Percentiles rank a stretch among this genome's conserved stretches.
Conservation (phyloP, 768 basidiomycete genomes). For the Agrocybe praecox region DNA sequence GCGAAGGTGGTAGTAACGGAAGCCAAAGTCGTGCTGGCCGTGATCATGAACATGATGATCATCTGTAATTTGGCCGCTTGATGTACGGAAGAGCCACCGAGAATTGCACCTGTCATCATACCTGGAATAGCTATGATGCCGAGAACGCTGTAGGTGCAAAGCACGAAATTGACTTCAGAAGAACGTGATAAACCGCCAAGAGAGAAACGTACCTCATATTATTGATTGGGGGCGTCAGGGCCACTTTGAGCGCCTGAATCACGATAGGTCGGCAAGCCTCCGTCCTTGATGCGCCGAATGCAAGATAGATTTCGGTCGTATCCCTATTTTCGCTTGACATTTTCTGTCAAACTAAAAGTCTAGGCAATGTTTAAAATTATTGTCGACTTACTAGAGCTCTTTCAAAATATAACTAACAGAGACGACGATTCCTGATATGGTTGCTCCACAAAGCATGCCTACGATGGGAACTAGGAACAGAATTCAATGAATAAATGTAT, state of each 20-base stretch:
- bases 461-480: constrained; percentile 66
- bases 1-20: constrained; percentile 65
- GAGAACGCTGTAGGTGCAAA: constrained; percentile 50
- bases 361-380: not conserved
- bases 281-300: constrained; percentile 81
- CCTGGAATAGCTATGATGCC: constrained; percentile 83
- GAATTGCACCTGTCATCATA: constrained; percentile 92
- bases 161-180: not conserved
- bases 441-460: constrained; percentile 85
- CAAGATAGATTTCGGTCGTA: constrained; percentile 84
- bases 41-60: constrained; percentile 95
- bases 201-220: constrained; percentile 67
- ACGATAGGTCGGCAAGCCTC: constrained; percentile 85
- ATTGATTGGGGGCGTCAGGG: constrained; percentile 81
- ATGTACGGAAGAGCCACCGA: constrained; percentile 82
- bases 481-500: no score
- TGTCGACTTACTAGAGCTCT: constrained; percentile 64
- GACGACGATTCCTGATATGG: constrained; percentile 77
- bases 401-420: constrained; percentile 71
- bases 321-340: constrained; percentile 72
- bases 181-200: not conserved
- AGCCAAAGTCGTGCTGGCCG: constrained; percentile 72
- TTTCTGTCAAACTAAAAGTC: not conserved
- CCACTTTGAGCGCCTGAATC: constrained; percentile 73
- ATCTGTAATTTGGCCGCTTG: constrained; percentile 88